phyloP scores from a whole-genome alignment of 192 early-diverging fungal species.

The Gryganskiella cystojenkinii region DNA sequence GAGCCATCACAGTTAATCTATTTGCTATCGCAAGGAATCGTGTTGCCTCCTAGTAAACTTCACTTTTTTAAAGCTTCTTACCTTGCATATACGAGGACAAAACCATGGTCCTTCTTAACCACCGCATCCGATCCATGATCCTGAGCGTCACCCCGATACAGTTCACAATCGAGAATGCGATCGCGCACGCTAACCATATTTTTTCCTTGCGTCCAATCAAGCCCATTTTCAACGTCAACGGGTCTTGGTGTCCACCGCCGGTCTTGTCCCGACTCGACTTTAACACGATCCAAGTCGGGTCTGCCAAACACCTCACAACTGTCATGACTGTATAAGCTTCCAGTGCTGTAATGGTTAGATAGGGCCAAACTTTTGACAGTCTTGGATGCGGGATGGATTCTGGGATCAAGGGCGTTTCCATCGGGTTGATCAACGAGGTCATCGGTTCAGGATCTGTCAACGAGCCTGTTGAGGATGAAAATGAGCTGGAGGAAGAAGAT shows the following conservation, averaged over 20 bases:
- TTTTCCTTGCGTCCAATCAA: slow-evolving; percentile 12
- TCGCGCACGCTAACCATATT: slow-evolving; percentile 7
- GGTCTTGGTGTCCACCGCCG: slow-evolving; percentile 5
- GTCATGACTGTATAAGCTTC: slow-evolving; percentile 43
- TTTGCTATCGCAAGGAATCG: not conserved
- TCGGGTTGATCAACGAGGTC: not conserved
- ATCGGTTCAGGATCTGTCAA: slow-evolving; percentile 1
- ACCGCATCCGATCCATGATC: slow-evolving; percentile 36
- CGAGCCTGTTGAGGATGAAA: not conserved
- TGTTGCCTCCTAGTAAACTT: no score
- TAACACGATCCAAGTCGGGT: slow-evolving; percentile 35
- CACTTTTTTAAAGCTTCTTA: slow-evolving; percentile 1
- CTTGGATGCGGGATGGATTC: slow-evolving; percentile 13
- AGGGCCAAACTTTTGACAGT: slow-evolving; percentile 18
- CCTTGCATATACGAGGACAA: slow-evolving; percentile 25
- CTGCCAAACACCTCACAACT: slow-evolving; percentile 28
- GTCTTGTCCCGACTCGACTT: slow-evolving; percentile 18
- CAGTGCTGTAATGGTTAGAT: slow-evolving; percentile 16
- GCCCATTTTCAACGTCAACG: not conserved
- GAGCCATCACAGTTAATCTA: not conserved
- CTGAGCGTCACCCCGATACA: slow-evolving; percentile 31
- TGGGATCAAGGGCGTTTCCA: not conserved
- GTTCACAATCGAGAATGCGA: slow-evolving; percentile 24
- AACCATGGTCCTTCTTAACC: slow-evolving; percentile 15
- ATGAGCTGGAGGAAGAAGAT: no score